Conservation (phyloP, 108 stramenopile species). For the Parietichytrium sp. region DNA sequence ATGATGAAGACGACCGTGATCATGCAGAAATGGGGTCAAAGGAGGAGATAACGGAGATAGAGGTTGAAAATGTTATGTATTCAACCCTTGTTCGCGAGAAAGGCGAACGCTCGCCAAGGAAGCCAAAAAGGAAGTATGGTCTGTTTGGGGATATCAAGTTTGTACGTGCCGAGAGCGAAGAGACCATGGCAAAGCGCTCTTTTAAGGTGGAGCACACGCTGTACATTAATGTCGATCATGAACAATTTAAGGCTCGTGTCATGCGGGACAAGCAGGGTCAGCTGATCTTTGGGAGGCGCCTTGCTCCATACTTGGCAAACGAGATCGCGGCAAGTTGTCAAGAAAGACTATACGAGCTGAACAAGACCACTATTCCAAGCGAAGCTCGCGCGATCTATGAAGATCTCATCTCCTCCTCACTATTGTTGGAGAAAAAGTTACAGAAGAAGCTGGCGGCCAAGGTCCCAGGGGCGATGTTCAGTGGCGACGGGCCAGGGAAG, state of each 20-base stretch:
- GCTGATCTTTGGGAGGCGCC: background rate
- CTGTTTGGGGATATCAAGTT: background rate
- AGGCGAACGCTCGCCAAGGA: background rate
- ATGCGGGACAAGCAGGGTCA: background rate
- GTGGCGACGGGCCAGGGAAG: too few species aligned
- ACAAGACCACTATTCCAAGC: too few species aligned
- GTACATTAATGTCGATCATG: constrained; percentile 23
- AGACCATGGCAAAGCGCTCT: background rate
- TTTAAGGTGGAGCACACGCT: background rate
- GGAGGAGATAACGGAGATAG: background rate
- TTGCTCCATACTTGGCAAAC: background rate
- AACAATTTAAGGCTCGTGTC: background rate
- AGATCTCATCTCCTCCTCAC: too few species aligned
- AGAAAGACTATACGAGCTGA: too few species aligned
- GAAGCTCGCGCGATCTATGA: too few species aligned
- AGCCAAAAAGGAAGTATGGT: background rate
- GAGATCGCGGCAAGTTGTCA: too few species aligned
- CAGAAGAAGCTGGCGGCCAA: too few species aligned
- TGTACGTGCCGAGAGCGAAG: background rate
- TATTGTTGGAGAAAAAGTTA: too few species aligned
- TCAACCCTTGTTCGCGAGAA: background rate
- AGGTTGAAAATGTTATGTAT: background rate
- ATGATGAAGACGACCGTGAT: background rate
- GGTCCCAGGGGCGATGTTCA: too few species aligned
- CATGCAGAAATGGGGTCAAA: too few species aligned